Percentiles rank a stretch among this genome's conserved stretches.
These are phyloP conservation scores for Talaromyces amestolkiae DNA, from an alignment of 2,329 filamentous ascomycete genomes.

Conservation along the genomic window DNA sequence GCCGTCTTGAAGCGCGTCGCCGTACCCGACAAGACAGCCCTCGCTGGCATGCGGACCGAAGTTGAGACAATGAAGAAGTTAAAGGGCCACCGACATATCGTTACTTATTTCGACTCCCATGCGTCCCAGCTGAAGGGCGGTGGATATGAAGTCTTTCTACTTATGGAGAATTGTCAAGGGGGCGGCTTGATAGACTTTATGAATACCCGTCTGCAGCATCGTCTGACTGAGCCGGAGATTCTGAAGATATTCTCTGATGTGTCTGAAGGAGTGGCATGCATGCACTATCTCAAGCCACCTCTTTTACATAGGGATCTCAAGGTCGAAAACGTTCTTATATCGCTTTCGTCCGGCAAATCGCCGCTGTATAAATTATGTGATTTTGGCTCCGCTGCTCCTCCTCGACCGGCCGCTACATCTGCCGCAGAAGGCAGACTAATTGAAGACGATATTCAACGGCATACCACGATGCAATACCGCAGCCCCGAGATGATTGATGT, in stretches of 20 bases:
- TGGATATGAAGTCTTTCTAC: constrained; percentile 94
- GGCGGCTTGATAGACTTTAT: constrained; percentile 98
- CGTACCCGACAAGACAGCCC: constrained; percentile 89
- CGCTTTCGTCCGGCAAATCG: constrained; percentile 57
- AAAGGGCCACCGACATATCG: constrained; percentile 92
- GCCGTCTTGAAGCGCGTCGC: constrained; percentile 93
- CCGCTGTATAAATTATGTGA: constrained; percentile 94
- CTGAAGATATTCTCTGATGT: constrained; percentile 95
- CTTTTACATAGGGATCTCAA: constrained; percentile 92
- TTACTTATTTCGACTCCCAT: constrained; percentile 97
- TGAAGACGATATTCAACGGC: constrained; percentile 94
- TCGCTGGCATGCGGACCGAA: constrained; percentile 95
- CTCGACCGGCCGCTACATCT: constrained; percentile 78
- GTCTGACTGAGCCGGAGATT: constrained; percentile 95
- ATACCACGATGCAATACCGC: constrained; percentile 95
- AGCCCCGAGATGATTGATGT: constrained; percentile 99
- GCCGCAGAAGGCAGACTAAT: constrained; percentile 86
- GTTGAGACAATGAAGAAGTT: constrained; percentile 99
- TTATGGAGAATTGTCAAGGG: constrained; percentile 97
- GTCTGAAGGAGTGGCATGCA: constrained; percentile 92
- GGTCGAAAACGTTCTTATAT: constrained; percentile 96
- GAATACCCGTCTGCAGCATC: constrained; percentile 96
- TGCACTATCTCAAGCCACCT: constrained; percentile 97
- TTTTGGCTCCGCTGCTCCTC: constrained; percentile 87
- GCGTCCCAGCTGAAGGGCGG: constrained; percentile 89